Percentiles rank a stretch among this genome's conserved stretches.
Evolutionary conservation across 345 rosid species (phyloP).

Genomic region (Gossypium anomalum): DNA sequence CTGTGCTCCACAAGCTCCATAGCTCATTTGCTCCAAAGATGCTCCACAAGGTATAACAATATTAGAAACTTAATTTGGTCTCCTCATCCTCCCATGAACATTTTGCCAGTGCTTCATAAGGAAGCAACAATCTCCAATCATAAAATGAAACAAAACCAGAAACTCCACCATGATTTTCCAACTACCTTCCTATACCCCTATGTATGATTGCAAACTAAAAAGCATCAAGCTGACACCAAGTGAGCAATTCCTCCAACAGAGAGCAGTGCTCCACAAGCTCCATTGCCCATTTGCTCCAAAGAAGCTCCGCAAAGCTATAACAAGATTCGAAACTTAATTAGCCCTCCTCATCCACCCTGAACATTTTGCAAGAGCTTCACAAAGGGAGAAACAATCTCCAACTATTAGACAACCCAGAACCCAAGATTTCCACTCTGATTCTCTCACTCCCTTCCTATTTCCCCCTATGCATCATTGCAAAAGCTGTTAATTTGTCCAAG

Average conservation of each 20-base stretch:
- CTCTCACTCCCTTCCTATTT: slow-evolving; percentile 89
- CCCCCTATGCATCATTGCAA: slow-evolving; percentile 81
- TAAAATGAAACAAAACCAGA: slow-evolving; percentile 44
- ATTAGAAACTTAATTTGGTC: background rate
- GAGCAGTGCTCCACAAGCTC: slow-evolving; percentile 95
- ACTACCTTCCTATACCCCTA: slow-evolving; percentile 90
- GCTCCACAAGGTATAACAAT: slow-evolving; percentile 75
- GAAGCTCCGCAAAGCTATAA: slow-evolving; percentile 78
- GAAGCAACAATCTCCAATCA: slow-evolving; percentile 59
- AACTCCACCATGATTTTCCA: slow-evolving; percentile 77
- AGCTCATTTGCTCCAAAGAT: slow-evolving; percentile 71
- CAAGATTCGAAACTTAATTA: slow-evolving; percentile 17
- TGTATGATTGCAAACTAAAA: slow-evolving; percentile 64
- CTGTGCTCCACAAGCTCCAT: slow-evolving; percentile 90
- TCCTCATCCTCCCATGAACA: background rate
- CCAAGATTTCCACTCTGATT: slow-evolving; percentile 66
- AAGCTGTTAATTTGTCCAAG: slow-evolving; percentile 87
- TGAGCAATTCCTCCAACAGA: slow-evolving; percentile 73
- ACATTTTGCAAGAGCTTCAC: slow-evolving; percentile 44
- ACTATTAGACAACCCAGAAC: slow-evolving; percentile 36
- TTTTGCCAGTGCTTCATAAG: slow-evolving; percentile 51
- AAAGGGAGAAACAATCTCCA: slow-evolving; percentile 68
- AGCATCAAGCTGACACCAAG: slow-evolving; percentile 69
- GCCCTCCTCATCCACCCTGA: background rate
- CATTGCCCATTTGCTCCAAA: slow-evolving; percentile 76